A percentile compares a stretch with the other conserved stretches of the same genome.
phyloP scores from a whole-genome alignment of 495 filamentous ascomycete genomes.

The Aspergillus olivimuriae region DNA sequence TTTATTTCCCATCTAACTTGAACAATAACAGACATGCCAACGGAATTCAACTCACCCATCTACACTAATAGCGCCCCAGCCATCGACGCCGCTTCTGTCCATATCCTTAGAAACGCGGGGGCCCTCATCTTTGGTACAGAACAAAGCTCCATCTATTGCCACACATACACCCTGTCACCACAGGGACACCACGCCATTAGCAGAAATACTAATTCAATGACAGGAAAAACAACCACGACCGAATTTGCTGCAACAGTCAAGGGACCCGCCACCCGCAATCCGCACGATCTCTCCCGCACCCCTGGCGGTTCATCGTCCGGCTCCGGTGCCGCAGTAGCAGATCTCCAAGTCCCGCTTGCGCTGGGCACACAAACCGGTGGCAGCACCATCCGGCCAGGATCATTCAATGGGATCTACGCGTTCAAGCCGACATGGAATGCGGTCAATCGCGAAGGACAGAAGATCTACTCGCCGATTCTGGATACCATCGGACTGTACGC shows the following conservation, averaged over 20 bases:
- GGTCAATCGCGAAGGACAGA: conserved; percentile 47
- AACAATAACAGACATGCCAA: conserved; percentile 9
- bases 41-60: conserved; percentile 8
- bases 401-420: conserved; percentile 48
- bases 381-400: conserved; percentile 45
- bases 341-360: conserved; percentile 10
- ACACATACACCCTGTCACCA: too few species aligned
- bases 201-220: too few species aligned
- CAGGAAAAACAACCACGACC: conserved; percentile 14
- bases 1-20: neutral
- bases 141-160: too few species aligned
- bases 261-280: conserved; percentile 3
- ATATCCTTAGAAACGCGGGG: conserved; percentile 7
- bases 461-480: conserved; percentile 38
- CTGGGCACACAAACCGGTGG: conserved; percentile 14
- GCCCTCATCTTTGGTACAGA: conserved; percentile 11
- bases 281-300: conserved; percentile 5
- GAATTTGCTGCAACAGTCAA: conserved; percentile 8
- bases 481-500: conserved; percentile 51
- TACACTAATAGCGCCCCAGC: conserved; percentile 4
- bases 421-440: conserved; percentile 53
- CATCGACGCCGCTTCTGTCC: conserved; percentile 7
- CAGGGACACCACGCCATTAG: too few species aligned
- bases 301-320: conserved; percentile 12
- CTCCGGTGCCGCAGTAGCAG: conserved; percentile 12